These are phyloP conservation scores for Xylaria sp. DNA, from an alignment of 2,329 filamentous ascomycete genomes.

Conservation along the genomic window DNA sequence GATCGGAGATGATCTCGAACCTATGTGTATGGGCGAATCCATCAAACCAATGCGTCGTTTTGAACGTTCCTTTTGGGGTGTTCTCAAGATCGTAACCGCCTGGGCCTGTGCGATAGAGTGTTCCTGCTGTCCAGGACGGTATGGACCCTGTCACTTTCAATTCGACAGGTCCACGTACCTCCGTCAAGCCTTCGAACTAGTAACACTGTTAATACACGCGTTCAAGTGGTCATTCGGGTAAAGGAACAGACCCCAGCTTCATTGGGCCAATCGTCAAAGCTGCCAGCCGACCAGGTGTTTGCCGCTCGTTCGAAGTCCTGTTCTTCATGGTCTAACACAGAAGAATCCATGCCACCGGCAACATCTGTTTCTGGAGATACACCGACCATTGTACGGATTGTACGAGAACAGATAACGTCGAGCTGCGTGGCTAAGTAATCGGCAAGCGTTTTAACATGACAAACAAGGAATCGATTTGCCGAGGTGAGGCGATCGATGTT, in stretches of 20 bases:
- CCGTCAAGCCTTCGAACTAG: slow-evolving; percentile 75
- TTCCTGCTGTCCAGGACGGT: slow-evolving; percentile 76
- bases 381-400: background rate
- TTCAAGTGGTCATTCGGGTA: background rate
- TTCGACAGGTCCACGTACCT: slow-evolving; percentile 72
- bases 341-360: slow-evolving; percentile 2
- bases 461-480: background rate
- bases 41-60: slow-evolving; percentile 83
- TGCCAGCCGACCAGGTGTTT: slow-evolving; percentile 33
- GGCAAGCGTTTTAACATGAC: background rate
- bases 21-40: slow-evolving; percentile 77
- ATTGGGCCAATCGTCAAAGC: slow-evolving; percentile 61
- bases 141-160: slow-evolving; percentile 73
- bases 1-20: slow-evolving; percentile 71
- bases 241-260: slow-evolving; percentile 57
- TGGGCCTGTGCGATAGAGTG: slow-evolving; percentile 79
- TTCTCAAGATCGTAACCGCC: slow-evolving; percentile 71
- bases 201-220: slow-evolving; percentile 25
- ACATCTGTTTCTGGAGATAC: slow-evolving; percentile 4
- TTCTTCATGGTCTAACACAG: slow-evolving; percentile 30
- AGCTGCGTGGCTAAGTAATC: background rate
- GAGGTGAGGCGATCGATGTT: background rate
- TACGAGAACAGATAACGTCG: background rate
- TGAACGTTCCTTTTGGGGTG: slow-evolving; percentile 68
- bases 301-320: slow-evolving; percentile 44